Evolutionary conservation across 73 alveolate genomes (phyloP).

Genomic region (Tetrahymena borealis): DNA sequence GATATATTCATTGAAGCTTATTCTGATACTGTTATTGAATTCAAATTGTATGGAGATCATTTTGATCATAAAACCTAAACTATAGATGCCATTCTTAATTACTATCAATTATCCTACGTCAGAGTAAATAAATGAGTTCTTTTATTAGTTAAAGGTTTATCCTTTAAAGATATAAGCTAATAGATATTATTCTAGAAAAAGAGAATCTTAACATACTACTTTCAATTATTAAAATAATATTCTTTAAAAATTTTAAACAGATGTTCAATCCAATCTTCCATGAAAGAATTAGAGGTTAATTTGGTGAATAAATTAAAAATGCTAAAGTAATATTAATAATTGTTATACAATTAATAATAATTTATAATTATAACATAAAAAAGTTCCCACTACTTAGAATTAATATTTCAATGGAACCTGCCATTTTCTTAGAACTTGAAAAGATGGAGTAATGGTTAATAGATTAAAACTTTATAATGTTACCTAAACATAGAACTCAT

Average conservation of each 20-base stretch:
- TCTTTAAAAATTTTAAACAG: too few species aligned
- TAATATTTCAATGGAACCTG: background rate
- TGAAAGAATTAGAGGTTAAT: background rate
- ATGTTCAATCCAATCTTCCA: background rate
- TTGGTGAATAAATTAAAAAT: background rate
- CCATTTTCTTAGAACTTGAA: background rate
- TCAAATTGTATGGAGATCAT: background rate
- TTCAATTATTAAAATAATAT: too few species aligned
- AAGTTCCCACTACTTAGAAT: background rate
- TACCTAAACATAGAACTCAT: background rate
- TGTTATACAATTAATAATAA: too few species aligned
- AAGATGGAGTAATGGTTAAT: background rate
- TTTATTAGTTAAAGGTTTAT: too few species aligned
- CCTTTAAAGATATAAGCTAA: too few species aligned
- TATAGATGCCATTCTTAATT: background rate
- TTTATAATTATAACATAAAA: too few species aligned
- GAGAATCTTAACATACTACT: too few species aligned
- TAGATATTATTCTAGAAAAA: too few species aligned
- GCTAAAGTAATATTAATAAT: background rate
- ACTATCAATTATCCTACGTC: background rate
- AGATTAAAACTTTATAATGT: background rate
- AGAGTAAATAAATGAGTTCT: too few species aligned
- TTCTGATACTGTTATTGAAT: background rate
- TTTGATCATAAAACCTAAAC: background rate
- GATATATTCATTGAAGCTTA: background rate